Percentiles rank a stretch among this genome's conserved stretches.
These are phyloP conservation scores for Pseudogymnoascus sp. DNA, from an alignment of 2,329 filamentous ascomycete species.

Conservation along the genomic window DNA sequence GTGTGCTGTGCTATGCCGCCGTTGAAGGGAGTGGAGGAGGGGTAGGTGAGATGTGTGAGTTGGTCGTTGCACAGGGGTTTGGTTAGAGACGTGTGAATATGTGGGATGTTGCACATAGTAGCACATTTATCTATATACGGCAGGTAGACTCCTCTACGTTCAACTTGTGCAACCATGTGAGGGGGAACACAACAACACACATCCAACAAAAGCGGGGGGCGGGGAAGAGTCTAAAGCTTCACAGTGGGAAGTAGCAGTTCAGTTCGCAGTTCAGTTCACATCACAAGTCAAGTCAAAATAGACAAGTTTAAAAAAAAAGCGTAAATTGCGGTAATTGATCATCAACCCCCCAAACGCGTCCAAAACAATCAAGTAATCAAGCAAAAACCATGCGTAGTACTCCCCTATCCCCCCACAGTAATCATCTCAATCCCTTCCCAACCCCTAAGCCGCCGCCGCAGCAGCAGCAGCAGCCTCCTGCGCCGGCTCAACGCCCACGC, in stretches of 20 bases:
- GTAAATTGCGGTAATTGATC: slow-evolving; percentile 1
- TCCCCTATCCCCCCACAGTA: background rate
- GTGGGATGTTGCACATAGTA: background rate
- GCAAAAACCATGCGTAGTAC: background rate
- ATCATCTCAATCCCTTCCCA: background rate
- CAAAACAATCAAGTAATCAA: background rate
- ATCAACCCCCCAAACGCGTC: background rate
- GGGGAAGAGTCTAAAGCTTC: background rate
- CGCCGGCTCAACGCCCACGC: slow-evolving; percentile 62
- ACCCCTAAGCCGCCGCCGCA: slow-evolving; percentile 11
- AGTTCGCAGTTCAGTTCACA: background rate
- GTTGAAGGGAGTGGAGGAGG: background rate
- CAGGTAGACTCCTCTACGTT: background rate
- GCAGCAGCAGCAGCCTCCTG: slow-evolving; percentile 19
- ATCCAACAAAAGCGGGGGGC: background rate
- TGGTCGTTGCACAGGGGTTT: background rate
- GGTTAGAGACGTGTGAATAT: background rate
- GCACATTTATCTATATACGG: background rate
- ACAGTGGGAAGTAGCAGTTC: background rate
- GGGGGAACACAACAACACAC: background rate
- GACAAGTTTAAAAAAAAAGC: too few relatives aligned
- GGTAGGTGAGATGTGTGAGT: background rate
- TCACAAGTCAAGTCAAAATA: too few relatives aligned
- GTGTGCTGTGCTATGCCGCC: background rate
- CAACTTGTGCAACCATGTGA: background rate